Evolutionary conservation across 768 basidiomycete species (phyloP).

Genomic region (Calocybe gangraenosa): DNA sequence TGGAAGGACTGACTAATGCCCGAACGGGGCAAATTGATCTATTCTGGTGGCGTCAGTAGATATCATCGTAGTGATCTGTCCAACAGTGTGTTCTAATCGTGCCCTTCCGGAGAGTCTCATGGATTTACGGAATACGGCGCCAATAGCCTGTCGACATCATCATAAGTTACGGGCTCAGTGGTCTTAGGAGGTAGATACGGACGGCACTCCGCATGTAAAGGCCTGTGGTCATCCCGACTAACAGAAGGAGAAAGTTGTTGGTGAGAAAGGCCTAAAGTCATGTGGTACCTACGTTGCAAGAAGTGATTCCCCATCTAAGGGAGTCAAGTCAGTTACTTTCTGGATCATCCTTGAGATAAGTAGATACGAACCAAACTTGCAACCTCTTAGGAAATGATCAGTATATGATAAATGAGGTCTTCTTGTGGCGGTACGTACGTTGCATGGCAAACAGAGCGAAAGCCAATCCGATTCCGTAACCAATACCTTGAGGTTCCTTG

Average conservation of each 20-base stretch:
- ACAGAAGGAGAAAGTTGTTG: neutral
- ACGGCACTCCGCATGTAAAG: conserved; percentile 45
- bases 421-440: conserved; percentile 26
- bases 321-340: neutral
- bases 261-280: conserved; percentile 1
- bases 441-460: conserved; percentile 60
- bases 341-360: neutral
- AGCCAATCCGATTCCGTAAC: conserved; percentile 59
- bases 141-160: conserved; percentile 32
- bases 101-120: conserved; percentile 61
- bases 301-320: conserved; percentile 40
- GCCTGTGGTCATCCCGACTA: conserved; percentile 44
- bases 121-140: conserved; percentile 59
- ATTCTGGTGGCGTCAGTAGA: conserved; percentile 58
- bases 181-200: conserved; percentile 11
- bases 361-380: conserved; percentile 33
- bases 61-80: conserved; percentile 68
- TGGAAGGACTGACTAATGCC: conserved; percentile 31
- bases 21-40: conserved; percentile 42
- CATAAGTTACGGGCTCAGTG: neutral
- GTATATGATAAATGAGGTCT: neutral
- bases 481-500: conserved; percentile 42
- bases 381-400: conserved; percentile 18
- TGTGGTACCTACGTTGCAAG: conserved; percentile 26
- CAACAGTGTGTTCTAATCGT: conserved; percentile 54